phyloP scores from a whole-genome alignment of 129 eudicot genomes.

The Artemisia tridentata region DNA sequence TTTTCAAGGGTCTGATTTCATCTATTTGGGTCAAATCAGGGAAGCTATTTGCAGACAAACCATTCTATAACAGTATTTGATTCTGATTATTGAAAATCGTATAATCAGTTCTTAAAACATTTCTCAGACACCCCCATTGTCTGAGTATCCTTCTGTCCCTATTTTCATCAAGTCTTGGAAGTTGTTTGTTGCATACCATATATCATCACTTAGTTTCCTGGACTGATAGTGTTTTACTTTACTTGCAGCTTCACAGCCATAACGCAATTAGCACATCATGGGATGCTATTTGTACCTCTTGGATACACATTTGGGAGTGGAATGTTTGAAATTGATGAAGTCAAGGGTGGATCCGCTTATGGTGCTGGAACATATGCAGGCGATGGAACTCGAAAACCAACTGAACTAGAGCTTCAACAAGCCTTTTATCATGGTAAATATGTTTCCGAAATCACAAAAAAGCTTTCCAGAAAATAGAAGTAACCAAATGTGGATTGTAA shows the following conservation, averaged over 20 bases:
- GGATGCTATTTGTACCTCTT: constrained; percentile 79
- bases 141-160: background rate
- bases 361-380: constrained; percentile 89
- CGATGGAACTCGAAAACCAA: constrained; percentile 74
- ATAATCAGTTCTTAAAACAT: too few relatives aligned
- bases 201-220: background rate
- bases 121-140: too few relatives aligned
- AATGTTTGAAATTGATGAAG: constrained; percentile 79
- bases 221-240: constrained; percentile 9
- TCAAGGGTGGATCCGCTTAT: constrained; percentile 81
- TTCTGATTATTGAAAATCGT: too few relatives aligned
- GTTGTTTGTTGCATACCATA: background rate
- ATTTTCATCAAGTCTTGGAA: background rate
- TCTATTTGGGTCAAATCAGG: too few relatives aligned
- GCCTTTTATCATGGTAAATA: constrained; percentile 89
- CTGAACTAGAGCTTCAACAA: constrained; percentile 71
- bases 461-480: constrained; percentile 46
- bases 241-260: constrained; percentile 64
- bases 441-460: constrained; percentile 65
- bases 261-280: constrained; percentile 82
- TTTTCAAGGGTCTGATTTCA: too few relatives aligned
- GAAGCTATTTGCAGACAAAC: too few relatives aligned
- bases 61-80: too few relatives aligned
- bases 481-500: background rate
- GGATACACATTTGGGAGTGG: constrained; percentile 82